Percentiles rank a stretch among this genome's conserved stretches.
Conservation (phyloP, 495 filamentous ascomycete genomes). For the Glarea lozoyensis region DNA sequence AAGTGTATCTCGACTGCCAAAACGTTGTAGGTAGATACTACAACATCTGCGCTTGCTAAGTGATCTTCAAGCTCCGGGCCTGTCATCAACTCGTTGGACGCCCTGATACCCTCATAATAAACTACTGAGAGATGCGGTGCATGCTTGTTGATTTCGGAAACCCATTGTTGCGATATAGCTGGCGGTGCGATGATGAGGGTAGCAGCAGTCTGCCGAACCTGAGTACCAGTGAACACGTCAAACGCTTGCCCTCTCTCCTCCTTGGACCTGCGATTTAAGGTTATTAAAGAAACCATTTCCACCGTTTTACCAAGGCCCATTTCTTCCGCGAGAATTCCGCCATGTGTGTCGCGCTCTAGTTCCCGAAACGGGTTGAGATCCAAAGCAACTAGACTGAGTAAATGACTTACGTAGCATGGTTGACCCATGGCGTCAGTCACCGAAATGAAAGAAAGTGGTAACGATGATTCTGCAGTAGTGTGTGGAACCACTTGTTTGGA, state of each 20-base stretch:
- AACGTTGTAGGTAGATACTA: constrained; percentile 79
- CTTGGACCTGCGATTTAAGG: constrained; percentile 41
- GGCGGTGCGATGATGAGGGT: constrained; percentile 85
- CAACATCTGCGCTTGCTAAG: constrained; percentile 58
- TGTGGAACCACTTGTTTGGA: constrained; percentile 8
- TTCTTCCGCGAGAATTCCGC: constrained; percentile 80
- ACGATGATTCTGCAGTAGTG: constrained; percentile 6
- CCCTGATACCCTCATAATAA: constrained; percentile 28
- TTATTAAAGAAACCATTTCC: constrained; percentile 73
- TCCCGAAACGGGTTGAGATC: constrained; percentile 39
- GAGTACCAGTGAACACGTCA: constrained; percentile 21
- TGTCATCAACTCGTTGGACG: constrained; percentile 23
- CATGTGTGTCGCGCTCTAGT: constrained; percentile 36
- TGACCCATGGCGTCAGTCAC: constrained; percentile 33
- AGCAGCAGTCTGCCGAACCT: constrained; percentile 42
- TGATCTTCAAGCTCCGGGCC: constrained; percentile 36
- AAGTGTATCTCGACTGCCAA: constrained; percentile 72
- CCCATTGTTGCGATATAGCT: constrained; percentile 80
- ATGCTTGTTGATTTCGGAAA: constrained; percentile 65
- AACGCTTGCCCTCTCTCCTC: constrained; percentile 15
- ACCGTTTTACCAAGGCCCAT: constrained; percentile 97
- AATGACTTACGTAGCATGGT: constrained; percentile 49
- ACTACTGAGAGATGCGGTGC: constrained; percentile 22
- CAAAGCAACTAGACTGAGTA: constrained; percentile 52
- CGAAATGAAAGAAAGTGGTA: constrained; percentile 23